Base-by-base conservation (phyloP, 495 filamentous ascomycete genomes). In the Daldinia bambusicola region DNA sequence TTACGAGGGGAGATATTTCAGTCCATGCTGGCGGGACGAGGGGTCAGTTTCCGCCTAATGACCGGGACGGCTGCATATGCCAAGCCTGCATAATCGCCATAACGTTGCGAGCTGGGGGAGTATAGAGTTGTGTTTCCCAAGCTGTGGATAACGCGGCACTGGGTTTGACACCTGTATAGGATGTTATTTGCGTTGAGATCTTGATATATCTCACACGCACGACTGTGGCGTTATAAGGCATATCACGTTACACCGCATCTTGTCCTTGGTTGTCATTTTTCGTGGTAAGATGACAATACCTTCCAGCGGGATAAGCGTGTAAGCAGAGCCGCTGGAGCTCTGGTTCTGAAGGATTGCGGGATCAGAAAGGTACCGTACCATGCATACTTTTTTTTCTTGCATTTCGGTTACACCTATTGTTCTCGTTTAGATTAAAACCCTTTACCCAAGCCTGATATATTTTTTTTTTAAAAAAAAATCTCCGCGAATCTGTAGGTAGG, bases 311-410 rank as follows among this genome's bases (percentile, higher is more conserved):
- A 58, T 40, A 55, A 18, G 14, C 20, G 50, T 60, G 53, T 72
- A 60, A 53, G 52, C 58, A 71, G 63, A 67, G 64, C 63, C 63
- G 26, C 59, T 26, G 37, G 43, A 34, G 36, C 10, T 60, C 36
- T 59, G 38, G 26, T 20, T 71, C 37, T 68, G 64, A 45, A 68
- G 70, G 70, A 72, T 64, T 72, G 34, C 64, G 61, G 70, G 70
- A 72, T 72, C 61, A 72, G 50, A 36, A 55, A 16, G 58, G 56
- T 20, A 37, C 31, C 16, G 22, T 48, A 43, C 36, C 50, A 61
- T 14, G 12, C 30, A 20, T 22, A 48, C 14, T 34, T 0, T 12
- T n/a, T 53, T 32, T 43, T 31, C 53, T 38, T 63, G n/a, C 38
- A 64, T 52, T 55, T 38, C 58, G 63, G 58, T 26, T 66, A 59